Base-by-base conservation (phyloP, 441 rosid genomes). In the Capsella rubella region DNA sequence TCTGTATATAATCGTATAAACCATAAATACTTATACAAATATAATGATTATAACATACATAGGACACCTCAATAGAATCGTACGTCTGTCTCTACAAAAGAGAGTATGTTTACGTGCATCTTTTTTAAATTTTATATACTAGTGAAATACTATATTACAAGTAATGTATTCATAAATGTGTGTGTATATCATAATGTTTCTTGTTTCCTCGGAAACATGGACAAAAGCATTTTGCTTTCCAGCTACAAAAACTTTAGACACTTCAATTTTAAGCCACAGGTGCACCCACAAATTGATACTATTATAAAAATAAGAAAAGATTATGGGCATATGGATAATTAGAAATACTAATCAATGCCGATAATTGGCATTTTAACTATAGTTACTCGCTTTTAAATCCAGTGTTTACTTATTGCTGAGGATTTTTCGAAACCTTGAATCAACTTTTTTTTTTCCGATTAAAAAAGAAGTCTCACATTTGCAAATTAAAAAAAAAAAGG, bases 221-320 rank as follows among this genome's bases (percentile, higher is more conserved):
- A 72, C 77, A 72, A 78, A 71, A 58, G 76, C 64, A 67, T 72
- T 21, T 15, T 78, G 66, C 77, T 78, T 78, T 78, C 78, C 78
- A 72, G 70, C 81, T 72, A 76, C 74, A 76, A 78, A 21, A 34
- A 66, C 81, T 67, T 60, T 72, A 72, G 35, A 61, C 70, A 49
- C 65, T 72, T 65, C 45, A 67, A 21, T 21, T 72, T 65, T 60
- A 67, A 67, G 59, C 61, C 71, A 61, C 81, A 61, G 64, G 62
- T 72, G 60, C 55, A 51, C 42, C 35, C 25, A 21, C 25, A 37
- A 18, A 69, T 64, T 54, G n/a, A 65, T 58, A 21, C 25, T 21
- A 42, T 9, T 51, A 46, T 3, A 1, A 25, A 8, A 31, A 31
- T 11, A 4, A 14, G 43, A 2, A 35, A 28, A 49, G 28, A 65